Evolutionary conservation across 345 rosid species (phyloP), one percentile per base, ranked within the genome.

Genomic region (Garcia nutans): DNA sequence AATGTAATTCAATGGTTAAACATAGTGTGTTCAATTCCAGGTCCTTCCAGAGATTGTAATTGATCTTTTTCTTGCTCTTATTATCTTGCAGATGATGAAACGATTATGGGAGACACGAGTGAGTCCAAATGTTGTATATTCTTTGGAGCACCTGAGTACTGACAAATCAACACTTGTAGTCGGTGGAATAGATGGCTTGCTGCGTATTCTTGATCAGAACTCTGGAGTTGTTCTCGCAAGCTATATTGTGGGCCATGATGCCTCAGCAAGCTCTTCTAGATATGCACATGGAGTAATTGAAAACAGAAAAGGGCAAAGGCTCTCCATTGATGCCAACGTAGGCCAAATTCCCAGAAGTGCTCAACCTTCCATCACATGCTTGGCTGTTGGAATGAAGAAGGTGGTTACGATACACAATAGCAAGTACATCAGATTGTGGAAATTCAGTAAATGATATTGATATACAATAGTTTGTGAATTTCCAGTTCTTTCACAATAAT

Each of bases 181-280:
- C 65, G 99, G 99, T 47, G 99, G 99, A 77, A 91, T 95, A 71
- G 99, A 95, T 50, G 97, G 97, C 22, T 87, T 90, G 62, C 75
- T 95, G 64, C 96, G 94, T 41, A 78, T 93, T 71, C 67, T 91
- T 67, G 87, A 90, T 80, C 97, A 93, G 85, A 84, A 73, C 76
- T 85, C 86, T 0, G 97, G 99, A 0, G 86, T 83, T 66, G 84
- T 89, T 50, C 59, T 90, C 23, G 79, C 91, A 23, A 83, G 91
- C 69, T 88, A 81, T 68, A 56, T 89, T 13, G 79, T 85, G 84
- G 97, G 80, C 23, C 78, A 79, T 54, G 76, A 74, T 10, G 63
- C 56, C 37, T 60, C 78, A 20, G 70, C 80, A 42, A 72, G 73
- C 62, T 75, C 81, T 67, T 83, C 82, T 12, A 65, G 81, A 11